Evolutionary conservation across 2,329 filamentous ascomycete species (phyloP).

Genomic region (Aspergillus pseudoviridinutans): DNA sequence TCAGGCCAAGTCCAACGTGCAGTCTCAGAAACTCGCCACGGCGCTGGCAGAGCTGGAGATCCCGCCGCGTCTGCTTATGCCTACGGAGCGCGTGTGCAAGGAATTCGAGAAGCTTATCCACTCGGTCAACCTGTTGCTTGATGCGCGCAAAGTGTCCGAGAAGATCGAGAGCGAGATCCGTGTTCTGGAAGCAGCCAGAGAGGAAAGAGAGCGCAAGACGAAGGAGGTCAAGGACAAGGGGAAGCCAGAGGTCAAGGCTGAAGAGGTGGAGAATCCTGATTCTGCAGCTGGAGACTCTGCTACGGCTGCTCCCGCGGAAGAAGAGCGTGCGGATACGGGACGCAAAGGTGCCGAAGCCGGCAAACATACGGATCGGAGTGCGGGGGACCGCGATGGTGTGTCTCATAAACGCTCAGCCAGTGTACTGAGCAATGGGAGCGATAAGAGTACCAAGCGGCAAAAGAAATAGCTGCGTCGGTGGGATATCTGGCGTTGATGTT

Average conservation of each 20-base stretch:
- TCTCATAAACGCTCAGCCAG: conserved; percentile 76
- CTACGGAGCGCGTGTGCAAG: conserved; percentile 47
- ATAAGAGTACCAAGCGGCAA: conserved; percentile 52
- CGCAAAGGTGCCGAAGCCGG: conserved; percentile 1
- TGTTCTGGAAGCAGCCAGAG: conserved; percentile 41
- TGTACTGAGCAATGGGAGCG: conserved; percentile 67
- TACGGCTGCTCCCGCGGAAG: background rate
- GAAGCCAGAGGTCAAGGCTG: conserved; percentile 32
- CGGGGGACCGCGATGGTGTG: conserved; percentile 15
- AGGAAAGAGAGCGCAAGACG: conserved; percentile 36
- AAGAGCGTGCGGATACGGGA: conserved; percentile 1
- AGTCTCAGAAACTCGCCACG: conserved; percentile 46
- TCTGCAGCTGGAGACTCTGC: conserved; percentile 17
- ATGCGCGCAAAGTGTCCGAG: conserved; percentile 45
- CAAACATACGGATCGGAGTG: conserved; percentile 1
- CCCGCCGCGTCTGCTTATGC: conserved; percentile 46
- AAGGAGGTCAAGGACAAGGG: conserved; percentile 25
- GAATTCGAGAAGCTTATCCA: conserved; percentile 48
- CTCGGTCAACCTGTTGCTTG: conserved; percentile 45
- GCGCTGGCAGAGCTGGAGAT: conserved; percentile 47
- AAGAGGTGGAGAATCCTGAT: conserved; percentile 27
- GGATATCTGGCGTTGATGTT: conserved; percentile 2
- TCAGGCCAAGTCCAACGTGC: conserved; percentile 49
- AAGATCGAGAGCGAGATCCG: conserved; percentile 48
- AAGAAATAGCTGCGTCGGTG: conserved; percentile 33